Evolutionary conservation across 176 grass and related monocot species (phyloP).

Genomic region (Alopecurus myosuroides): DNA sequence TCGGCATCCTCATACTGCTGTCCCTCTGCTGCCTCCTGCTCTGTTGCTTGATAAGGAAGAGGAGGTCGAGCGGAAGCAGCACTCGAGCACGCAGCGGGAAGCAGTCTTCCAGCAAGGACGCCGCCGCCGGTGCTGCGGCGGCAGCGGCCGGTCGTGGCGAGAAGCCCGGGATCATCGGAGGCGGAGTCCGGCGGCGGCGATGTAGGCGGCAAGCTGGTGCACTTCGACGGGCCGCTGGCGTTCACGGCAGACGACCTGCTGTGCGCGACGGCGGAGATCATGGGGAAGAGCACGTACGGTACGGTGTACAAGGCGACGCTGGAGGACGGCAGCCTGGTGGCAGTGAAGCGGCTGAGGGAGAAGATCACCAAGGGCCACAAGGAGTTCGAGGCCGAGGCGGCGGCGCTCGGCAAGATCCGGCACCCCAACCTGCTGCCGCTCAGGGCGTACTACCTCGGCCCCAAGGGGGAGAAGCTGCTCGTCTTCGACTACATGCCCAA

Average conservation of each 20-base stretch:
- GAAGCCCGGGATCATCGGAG: neutral
- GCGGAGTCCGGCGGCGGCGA: slow-evolving; percentile 15
- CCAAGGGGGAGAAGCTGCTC: slow-evolving; percentile 20
- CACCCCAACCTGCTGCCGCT: slow-evolving; percentile 27
- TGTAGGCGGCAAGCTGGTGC: slow-evolving; percentile 19
- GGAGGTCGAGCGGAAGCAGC: neutral
- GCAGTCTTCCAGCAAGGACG: neutral
- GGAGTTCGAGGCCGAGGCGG: slow-evolving; percentile 22
- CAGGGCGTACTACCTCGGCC: slow-evolving; percentile 11
- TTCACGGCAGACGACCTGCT: slow-evolving; percentile 23
- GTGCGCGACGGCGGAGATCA: slow-evolving; percentile 23
- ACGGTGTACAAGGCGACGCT: slow-evolving; percentile 26
- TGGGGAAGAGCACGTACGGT: slow-evolving; percentile 27
- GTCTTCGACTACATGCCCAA: slow-evolving; percentile 21
- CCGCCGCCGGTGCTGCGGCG: neutral
- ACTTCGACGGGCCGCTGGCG: slow-evolving; percentile 22
- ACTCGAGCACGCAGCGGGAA: neutral
- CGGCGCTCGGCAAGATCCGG: slow-evolving; percentile 18
- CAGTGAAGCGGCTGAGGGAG: slow-evolving; percentile 26
- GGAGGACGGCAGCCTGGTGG: slow-evolving; percentile 25
- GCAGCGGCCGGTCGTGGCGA: neutral
- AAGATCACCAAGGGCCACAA: slow-evolving; percentile 22
- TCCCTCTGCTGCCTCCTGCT: slow-evolving; percentile 8
- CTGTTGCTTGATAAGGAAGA: neutral
- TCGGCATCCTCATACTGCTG: neutral